Conservation (phyloP, 768 basidiomycete species). For the Russula lepida region DNA sequence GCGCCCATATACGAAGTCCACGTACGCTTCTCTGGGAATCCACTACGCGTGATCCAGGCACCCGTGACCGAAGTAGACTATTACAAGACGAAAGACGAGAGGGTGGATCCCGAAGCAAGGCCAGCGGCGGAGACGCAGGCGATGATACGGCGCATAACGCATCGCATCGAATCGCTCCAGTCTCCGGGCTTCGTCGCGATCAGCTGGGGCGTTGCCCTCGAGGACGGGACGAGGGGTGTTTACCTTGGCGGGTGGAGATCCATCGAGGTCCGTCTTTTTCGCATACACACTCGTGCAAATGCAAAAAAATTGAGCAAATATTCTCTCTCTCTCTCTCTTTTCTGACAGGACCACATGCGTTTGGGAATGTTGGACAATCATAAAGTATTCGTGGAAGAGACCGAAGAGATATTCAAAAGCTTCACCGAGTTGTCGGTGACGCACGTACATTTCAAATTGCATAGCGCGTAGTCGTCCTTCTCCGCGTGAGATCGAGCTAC, state of each 20-base stretch:
- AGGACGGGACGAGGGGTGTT: not conserved
- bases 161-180: not conserved
- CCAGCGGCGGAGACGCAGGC: not conserved
- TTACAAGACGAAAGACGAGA: not conserved
- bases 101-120: not conserved
- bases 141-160: not conserved
- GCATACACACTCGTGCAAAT: not conserved
- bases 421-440: not conserved
- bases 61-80: not conserved
- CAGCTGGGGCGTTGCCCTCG: not conserved
- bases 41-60: not conserved
- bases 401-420: not conserved
- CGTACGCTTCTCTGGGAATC: not conserved
- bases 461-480: not conserved
- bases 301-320: not conserved
- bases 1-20: not conserved
- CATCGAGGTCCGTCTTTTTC: constrained; percentile 1
- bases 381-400: not conserved
- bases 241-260: not conserved
- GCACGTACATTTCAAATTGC: constrained; percentile 5
- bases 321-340: not conserved
- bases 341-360: constrained; percentile 9
- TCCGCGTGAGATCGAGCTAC: not conserved
- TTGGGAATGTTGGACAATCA: not conserved
- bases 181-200: not conserved